A percentile compares a stretch with the other conserved stretches of the same genome.
Evolutionary conservation across 495 filamentous ascomycete species (phyloP).

Genomic region (Trypethelium eluteriae): DNA sequence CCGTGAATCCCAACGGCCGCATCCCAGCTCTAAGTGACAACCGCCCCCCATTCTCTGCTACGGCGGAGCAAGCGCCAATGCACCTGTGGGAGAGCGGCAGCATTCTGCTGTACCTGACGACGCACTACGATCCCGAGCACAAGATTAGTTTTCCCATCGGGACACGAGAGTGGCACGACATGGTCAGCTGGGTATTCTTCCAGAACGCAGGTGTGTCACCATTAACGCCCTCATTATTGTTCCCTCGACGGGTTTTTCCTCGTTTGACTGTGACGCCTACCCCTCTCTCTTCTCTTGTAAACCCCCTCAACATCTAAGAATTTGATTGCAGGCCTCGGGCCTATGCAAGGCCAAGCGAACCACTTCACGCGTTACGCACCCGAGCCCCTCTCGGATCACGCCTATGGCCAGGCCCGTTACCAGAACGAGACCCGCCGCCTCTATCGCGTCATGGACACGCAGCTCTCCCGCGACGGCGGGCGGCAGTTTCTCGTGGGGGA

Average conservation of each 20-base stretch:
- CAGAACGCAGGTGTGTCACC: slow-evolving; percentile 45
- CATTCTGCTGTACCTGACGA: slow-evolving; percentile 80
- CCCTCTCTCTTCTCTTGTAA: background rate
- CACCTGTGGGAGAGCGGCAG: slow-evolving; percentile 74
- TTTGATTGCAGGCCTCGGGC: slow-evolving; percentile 52
- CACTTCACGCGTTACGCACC: slow-evolving; percentile 84
- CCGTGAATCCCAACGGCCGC: slow-evolving; percentile 90
- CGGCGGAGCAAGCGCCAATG: slow-evolving; percentile 51
- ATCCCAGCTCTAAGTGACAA: slow-evolving; percentile 83
- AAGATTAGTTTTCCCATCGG: slow-evolving; percentile 76
- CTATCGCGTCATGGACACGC: slow-evolving; percentile 69
- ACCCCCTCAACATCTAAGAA: background rate
- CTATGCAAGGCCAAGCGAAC: slow-evolving; percentile 92
- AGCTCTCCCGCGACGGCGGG: slow-evolving; percentile 47
- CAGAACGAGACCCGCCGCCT: slow-evolving; percentile 71
- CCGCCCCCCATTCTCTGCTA: slow-evolving; percentile 21
- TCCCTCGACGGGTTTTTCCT: background rate
- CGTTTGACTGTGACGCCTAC: background rate
- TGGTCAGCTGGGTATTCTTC: slow-evolving; percentile 67
- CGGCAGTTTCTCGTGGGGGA: slow-evolving; percentile 64
- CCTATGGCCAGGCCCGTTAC: slow-evolving; percentile 77
- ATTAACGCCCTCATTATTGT: background rate
- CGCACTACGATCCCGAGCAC: slow-evolving; percentile 71
- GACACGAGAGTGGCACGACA: slow-evolving; percentile 67
- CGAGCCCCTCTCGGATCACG: background rate